phyloP scores from a whole-genome alignment of 2,329 filamentous ascomycete genomes.

The Colletotrichum theobromicola region DNA sequence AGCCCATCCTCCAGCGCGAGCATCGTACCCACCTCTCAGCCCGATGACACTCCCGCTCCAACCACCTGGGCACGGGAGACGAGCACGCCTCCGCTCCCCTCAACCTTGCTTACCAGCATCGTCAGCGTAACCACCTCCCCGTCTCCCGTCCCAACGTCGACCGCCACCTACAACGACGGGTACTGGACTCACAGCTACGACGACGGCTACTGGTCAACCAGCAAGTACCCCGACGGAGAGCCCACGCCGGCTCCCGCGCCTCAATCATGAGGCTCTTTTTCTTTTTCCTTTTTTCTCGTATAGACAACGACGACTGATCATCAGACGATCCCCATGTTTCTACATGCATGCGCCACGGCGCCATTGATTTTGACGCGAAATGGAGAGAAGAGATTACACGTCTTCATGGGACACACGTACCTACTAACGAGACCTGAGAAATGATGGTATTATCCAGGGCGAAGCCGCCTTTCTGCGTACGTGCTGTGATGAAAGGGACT shows the following conservation, averaged over 20 bases:
- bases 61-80: conserved; percentile 19
- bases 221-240: conserved; percentile 48
- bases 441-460: conserved; percentile 10
- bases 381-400: not conserved
- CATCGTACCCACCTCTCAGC: not conserved
- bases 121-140: conserved; percentile 17
- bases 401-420: not conserved
- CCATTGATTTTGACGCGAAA: not conserved
- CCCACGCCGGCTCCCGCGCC: conserved; percentile 33
- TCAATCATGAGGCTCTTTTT: not conserved
- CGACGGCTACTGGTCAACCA: conserved; percentile 51
- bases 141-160: conserved; percentile 25
- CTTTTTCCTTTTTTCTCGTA: not conserved
- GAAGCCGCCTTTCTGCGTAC: not conserved
- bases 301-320: not conserved
- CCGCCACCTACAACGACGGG: conserved; percentile 43
- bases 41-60: conserved; percentile 21
- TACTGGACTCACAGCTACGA: conserved; percentile 44
- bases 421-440: conserved; percentile 4
- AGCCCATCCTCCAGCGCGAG: not conserved
- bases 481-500: not conserved
- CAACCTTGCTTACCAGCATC: conserved; percentile 23
- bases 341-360: not conserved
- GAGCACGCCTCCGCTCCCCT: not conserved
- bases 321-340: not conserved